phyloP scores from a whole-genome alignment of 2,329 filamentous ascomycete species.

The Cladophialophora chaetospira region DNA sequence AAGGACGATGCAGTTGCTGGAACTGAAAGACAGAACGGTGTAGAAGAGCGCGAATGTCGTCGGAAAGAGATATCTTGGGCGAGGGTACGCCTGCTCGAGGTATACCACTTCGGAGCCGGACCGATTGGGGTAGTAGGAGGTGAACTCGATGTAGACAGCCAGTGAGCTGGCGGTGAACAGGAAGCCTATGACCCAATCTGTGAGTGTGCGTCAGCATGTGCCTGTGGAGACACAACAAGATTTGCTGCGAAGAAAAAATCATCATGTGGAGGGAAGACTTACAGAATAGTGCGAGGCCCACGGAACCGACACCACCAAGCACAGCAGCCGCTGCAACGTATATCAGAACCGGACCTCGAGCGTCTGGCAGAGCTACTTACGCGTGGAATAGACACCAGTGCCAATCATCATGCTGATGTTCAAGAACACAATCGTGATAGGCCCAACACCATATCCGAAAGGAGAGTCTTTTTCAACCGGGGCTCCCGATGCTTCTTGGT shows the following conservation, averaged over 20 bases:
- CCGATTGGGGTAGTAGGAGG: conserved; percentile 66
- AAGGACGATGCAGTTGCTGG: conserved; percentile 66
- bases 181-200: conserved; percentile 66
- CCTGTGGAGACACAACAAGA: too few species aligned
- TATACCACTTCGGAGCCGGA: conserved; percentile 69
- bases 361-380: background rate
- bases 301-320: conserved; percentile 60
- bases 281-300: conserved; percentile 64
- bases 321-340: conserved; percentile 36
- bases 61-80: conserved; percentile 65
- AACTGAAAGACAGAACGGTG: conserved; percentile 65
- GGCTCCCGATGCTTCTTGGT: conserved; percentile 64
- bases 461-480: conserved; percentile 62
- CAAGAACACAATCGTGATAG: conserved; percentile 57
- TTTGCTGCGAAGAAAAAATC: too few species aligned
- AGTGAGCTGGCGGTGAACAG: conserved; percentile 59
- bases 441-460: conserved; percentile 60
- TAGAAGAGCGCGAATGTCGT: conserved; percentile 65
- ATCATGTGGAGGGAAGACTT: too few species aligned
- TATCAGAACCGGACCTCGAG: background rate
- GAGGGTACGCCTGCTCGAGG: conserved; percentile 67
- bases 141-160: conserved; percentile 63
- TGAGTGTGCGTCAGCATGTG: too few species aligned
- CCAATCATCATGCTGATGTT: conserved; percentile 55
- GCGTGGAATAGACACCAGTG: conserved; percentile 63